A percentile compares a stretch with the other conserved stretches of the same genome.
Evolutionary conservation across 768 basidiomycete genomes (phyloP).

Genomic region (Trametes punicea): DNA sequence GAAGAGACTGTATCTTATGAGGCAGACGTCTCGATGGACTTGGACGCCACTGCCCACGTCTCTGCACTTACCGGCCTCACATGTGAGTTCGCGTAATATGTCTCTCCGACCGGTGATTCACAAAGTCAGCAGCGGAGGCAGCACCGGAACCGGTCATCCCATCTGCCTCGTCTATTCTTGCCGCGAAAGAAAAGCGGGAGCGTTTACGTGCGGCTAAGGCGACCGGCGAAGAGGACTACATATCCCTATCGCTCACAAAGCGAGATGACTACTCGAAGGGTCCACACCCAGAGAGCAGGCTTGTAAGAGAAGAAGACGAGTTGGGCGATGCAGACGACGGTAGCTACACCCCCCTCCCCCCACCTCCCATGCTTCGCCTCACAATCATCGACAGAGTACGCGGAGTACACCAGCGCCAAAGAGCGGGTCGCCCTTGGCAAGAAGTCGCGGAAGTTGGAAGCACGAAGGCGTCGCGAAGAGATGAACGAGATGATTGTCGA

Average conservation of each 20-base stretch:
- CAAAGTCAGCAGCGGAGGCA: constrained; percentile 25
- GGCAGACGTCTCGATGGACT: constrained; percentile 44
- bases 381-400: constrained; percentile 55
- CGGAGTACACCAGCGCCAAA: constrained; percentile 85
- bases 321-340: constrained; percentile 87
- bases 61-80: constrained; percentile 26
- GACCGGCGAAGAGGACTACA: constrained; percentile 59
- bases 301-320: constrained; percentile 85
- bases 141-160: constrained; percentile 52
- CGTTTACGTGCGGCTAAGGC: constrained; percentile 51
- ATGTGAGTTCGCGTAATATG: constrained; percentile 27
- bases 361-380: background rate
- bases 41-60: constrained; percentile 36
- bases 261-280: constrained; percentile 54
- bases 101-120: background rate
- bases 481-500: constrained; percentile 84
- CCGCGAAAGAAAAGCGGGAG: constrained; percentile 75
- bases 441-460: constrained; percentile 72
- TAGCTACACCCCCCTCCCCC: constrained; percentile 25
- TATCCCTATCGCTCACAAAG: constrained; percentile 69
- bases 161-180: constrained; percentile 64
- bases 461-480: constrained; percentile 57
- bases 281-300: constrained; percentile 81
- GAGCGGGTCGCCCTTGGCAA: constrained; percentile 85
- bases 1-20: constrained; percentile 40